Evolutionary conservation across 441 rosid species (phyloP), one percentile per base, ranked within the genome.

Genomic region (Breynia disticha): DNA sequence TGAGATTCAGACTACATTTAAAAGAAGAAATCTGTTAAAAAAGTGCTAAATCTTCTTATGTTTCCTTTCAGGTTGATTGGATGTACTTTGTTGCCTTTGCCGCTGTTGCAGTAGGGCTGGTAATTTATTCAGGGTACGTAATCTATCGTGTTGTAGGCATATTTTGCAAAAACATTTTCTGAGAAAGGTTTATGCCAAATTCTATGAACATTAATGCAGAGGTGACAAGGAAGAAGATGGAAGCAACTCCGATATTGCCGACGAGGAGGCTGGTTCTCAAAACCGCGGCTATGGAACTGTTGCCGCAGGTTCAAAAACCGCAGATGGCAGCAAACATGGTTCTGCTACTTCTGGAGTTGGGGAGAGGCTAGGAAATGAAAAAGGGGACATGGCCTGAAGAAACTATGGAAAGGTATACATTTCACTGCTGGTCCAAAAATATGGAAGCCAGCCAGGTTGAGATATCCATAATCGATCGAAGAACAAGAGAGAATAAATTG

Each of bases 21-120:
- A 6, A 17, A 16, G 51, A 10, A 10, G 3, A 48, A 48, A 19
- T 10, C 10, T n/a, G 4, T 17, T 20, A 2, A 8, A n/a, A 17
- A 46, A 46, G 32, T 41, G 51, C n/a, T n/a, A n/a, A n/a, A n/a
- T 55, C 53, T 55, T 49, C 28, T 19, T 24, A 13, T 53, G 48
- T 38, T 20, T 44, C 12, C 56, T 43, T 41, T 22, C 63, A 82
- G 97, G 91, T 81, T 58, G 97, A 91, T 67, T 88, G 91, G 97
- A 77, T 78, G 77, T 91, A 91, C 67, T 86, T 73, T 52, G 50
- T 82, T 57, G 90, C 96, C 20, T 86, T 86, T 62, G 90, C 73
- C 55, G 85, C 80, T 52, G 89, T 87, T 44, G 63, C 71, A 12
- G 46, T 68, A 41, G 97, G 97, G 52, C 73, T 88, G 38, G 12